Evolutionary conservation across 1,284 basidiomycete genomes (phyloP), one percentile per base, ranked within the genome.

Genomic region (Lignosus rhinocerotis): DNA sequence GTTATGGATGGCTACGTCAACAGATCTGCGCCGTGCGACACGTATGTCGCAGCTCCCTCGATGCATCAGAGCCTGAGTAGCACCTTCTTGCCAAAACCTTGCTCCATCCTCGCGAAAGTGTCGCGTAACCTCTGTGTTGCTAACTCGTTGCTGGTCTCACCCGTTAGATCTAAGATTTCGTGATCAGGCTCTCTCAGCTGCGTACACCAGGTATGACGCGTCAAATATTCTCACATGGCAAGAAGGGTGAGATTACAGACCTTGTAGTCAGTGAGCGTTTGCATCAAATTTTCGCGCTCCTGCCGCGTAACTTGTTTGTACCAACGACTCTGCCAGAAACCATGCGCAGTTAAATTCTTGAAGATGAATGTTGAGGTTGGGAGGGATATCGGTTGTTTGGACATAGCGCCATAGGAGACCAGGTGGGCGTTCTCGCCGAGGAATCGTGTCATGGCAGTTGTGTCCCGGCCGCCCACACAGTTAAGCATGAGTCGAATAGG

Each of bases 361-460:
- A 94, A 95, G 61, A 94, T 93, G 73, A 92, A 87, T 16, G 87
- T 74, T 0, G 88, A 88, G 0, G 90, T 88, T 0, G 93, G 89
- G n/a, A 95, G 70, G 2, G 82, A 80, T 10, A 94, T 73, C 0
- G 92, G 91, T 53, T 88, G 81, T 71, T 89, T 92, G 3, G 92
- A 90, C 93, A 95, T 94, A 6, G 88, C 92, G 30, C 93, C 93
- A 60, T 94, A 95, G 0, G 93, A 92, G 9, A 94, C 88, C 2
- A 93, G 75, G 63, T 88, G 86, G 2, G 87, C 86, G 64, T 88
- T 76, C 39, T 77, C 68, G 9, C 85, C 85, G 1, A 94, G 76
- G 12, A 88, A 74, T 51, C 85, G 81, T 1, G 82, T 78, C 87
- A 94, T 90, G 2, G 78, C 66, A 0, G 81, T 82, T 0, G 90